Evolutionary conservation across 2,329 filamentous ascomycete genomes (phyloP), one percentile per base, ranked within the genome.

Genomic region (Botrytis sinoallii): DNA sequence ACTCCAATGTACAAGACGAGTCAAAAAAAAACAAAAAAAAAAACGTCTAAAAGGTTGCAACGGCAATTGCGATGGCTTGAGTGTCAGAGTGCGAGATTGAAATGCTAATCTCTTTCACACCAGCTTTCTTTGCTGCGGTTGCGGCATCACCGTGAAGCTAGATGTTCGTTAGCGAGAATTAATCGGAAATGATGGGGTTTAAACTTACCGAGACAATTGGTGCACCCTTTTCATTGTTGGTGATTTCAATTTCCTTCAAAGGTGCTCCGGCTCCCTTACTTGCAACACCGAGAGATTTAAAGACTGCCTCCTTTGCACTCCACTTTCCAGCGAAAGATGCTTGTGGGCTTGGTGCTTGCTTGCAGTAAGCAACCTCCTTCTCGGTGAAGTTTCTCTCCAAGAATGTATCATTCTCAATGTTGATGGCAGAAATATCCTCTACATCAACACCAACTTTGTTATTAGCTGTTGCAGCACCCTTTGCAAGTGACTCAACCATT

Each of bases 281-380:
- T 78, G 88, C 85, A 20, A 98, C 95, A 77, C 95, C 94, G 22
- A 99, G 87, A 55, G 93, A 94, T 89, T 99, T 99, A 88, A 99
- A 99, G 0, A 99, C 95, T 42, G 96, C 96, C 85, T 99, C 96
- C 86, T 99, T 99, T 52, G 96, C 96, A 80, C 92, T 95, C 96
- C 96, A 99, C 78, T 94, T 91, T 68, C 96, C 96, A 8, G 95
- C 94, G 84, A 98, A 99, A 70, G 94, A 97, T 77, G 95, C 93
- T 81, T 94, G 93, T 1, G 94, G 93, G 81, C 89, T 91, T 9
- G 94, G 85, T 25, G 93, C 91, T 80, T 91, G 90, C 76, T 88
- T 87, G 86, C 97, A 99, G 86, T 99, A 98, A 44, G 88, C 87
- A 79, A 95, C 92, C 85, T 99, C 96, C 68, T 87, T 85, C 25